Percentiles rank a stretch among this genome's conserved stretches.
Conservation (phyloP, 345 rosid genomes). For the Boechera divaricarpa region DNA sequence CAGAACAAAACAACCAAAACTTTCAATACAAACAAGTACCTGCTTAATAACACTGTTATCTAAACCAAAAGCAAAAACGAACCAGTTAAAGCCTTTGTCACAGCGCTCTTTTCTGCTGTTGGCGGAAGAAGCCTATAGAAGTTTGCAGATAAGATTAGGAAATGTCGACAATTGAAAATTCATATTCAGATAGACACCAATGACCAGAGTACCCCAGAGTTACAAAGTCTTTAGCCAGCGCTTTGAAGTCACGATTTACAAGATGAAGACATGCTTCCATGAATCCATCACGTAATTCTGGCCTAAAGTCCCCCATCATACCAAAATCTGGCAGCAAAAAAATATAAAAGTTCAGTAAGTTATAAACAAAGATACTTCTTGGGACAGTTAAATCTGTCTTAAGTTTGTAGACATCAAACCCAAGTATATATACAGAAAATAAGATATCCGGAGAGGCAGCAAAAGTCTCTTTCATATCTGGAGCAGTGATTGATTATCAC, state of each 20-base stretch:
- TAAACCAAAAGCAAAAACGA: slow-evolving; percentile 29
- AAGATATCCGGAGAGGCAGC: slow-evolving; percentile 10
- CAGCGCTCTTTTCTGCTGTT: slow-evolving; percentile 78
- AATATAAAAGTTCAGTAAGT: slow-evolving; percentile 43
- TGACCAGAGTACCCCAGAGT: slow-evolving; percentile 76
- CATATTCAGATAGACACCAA: slow-evolving; percentile 39
- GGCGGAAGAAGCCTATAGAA: slow-evolving; percentile 85
- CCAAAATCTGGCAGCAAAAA: slow-evolving; percentile 77
- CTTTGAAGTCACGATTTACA: slow-evolving; percentile 90
- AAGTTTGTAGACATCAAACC: slow-evolving; percentile 21
- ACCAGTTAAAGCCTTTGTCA: slow-evolving; percentile 91
- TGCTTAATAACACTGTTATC: slow-evolving; percentile 11
- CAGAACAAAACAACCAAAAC: slow-evolving; percentile 19
- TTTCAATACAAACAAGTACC: background rate
- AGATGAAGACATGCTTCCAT: slow-evolving; percentile 98
- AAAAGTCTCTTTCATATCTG: slow-evolving; percentile 1
- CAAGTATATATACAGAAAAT: background rate
- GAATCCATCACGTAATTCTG: slow-evolving; percentile 89
- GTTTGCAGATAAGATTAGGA: slow-evolving; percentile 37
- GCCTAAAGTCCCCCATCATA: slow-evolving; percentile 97
- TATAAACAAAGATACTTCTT: slow-evolving; percentile 18
- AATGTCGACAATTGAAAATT: slow-evolving; percentile 33
- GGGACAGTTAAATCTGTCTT: slow-evolving; percentile 10
- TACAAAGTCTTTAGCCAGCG: slow-evolving; percentile 86
- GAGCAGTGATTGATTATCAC: slow-evolving; percentile 13